phyloP scores from a whole-genome alignment of 768 basidiomycete genomes.

The Pholiota microspora region DNA sequence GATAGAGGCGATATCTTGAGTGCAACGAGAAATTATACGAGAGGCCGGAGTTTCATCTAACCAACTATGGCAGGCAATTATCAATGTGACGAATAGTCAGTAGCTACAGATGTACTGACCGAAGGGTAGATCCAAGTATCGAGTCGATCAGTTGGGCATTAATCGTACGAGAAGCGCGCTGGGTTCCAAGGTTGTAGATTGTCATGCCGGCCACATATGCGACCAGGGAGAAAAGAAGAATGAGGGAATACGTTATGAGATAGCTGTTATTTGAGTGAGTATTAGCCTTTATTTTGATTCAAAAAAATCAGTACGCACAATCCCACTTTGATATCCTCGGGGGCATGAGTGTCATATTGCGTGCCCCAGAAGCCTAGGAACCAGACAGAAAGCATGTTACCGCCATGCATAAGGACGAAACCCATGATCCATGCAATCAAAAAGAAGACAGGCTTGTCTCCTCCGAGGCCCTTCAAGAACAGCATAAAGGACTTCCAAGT shows the following conservation, averaged over 20 bases:
- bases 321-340: constrained; percentile 32
- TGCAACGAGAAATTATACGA: constrained; percentile 64
- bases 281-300: not conserved
- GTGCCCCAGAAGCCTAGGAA: constrained; percentile 47
- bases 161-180: constrained; percentile 54
- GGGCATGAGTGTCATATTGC: constrained; percentile 34
- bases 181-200: constrained; percentile 44
- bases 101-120: constrained; percentile 30
- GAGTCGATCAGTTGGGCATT: constrained; percentile 51
- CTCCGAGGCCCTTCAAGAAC: constrained; percentile 36
- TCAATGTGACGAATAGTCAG: no score
- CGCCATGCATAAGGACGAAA: constrained; percentile 24
- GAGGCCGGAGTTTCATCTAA: constrained; percentile 44
- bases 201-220: constrained; percentile 32
- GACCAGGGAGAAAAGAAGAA: constrained; percentile 13
- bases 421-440: constrained; percentile 27
- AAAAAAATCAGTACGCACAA: constrained; percentile 29
- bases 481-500: constrained; percentile 32
- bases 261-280: constrained; percentile 35
- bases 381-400: constrained; percentile 36
- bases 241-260: constrained; percentile 26
- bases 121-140: constrained; percentile 57
- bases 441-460: constrained; percentile 32
- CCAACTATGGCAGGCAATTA: constrained; percentile 35
- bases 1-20: constrained; percentile 61